These are phyloP conservation scores for Bathelium albidoporum DNA, from an alignment of 495 filamentous ascomycete species.

Conservation along the genomic window DNA sequence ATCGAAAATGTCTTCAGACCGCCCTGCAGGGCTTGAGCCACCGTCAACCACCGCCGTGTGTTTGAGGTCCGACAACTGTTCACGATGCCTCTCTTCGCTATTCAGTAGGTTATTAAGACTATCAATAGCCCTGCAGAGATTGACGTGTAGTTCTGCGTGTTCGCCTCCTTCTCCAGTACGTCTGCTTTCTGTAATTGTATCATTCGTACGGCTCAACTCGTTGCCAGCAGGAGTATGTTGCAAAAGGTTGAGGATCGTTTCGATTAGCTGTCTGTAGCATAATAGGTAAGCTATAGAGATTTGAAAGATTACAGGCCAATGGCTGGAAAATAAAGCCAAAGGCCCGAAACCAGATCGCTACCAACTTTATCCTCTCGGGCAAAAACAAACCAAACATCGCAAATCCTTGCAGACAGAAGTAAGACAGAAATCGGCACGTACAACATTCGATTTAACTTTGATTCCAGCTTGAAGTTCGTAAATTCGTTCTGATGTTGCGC, in stretches of 20 bases:
- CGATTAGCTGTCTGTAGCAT: background rate
- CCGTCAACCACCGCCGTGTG: background rate
- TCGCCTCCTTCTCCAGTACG: background rate
- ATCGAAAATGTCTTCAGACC: no score
- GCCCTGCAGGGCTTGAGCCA: background rate
- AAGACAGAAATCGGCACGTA: background rate
- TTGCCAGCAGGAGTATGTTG: background rate
- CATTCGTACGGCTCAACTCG: background rate
- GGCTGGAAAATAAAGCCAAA: no score
- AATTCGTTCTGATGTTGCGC: background rate
- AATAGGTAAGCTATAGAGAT: background rate
- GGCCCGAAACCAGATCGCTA: no score
- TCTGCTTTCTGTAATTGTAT: background rate
- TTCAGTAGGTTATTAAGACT: background rate
- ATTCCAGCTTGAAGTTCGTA: background rate
- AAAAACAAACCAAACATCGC: no score
- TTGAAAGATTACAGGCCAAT: background rate
- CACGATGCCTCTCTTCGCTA: background rate
- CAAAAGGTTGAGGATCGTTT: background rate
- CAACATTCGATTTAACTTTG: background rate
- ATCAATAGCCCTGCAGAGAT: no score
- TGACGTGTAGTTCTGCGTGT: background rate
- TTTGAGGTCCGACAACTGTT: background rate
- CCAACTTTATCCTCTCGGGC: no score
- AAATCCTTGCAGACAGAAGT: no score